Conservation (phyloP, 805 yeast species). For the Jamesozyma spencerorum region DNA sequence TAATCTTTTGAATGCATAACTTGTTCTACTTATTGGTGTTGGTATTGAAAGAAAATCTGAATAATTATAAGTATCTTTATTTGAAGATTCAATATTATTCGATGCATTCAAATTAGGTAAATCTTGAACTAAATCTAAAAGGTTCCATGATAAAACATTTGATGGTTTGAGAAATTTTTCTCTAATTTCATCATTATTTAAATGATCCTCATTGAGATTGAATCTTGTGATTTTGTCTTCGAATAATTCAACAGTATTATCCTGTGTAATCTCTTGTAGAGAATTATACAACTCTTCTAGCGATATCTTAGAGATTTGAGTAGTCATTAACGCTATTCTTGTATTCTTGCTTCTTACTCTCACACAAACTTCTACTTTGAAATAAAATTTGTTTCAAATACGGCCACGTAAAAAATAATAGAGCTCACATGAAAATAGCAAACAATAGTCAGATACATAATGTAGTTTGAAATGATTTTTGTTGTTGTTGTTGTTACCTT, state of each 20-base stretch:
- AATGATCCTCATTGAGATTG: constrained; percentile 2
- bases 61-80: constrained; percentile 27
- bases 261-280: constrained; percentile 15
- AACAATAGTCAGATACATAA: too few relatives aligned
- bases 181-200: not conserved
- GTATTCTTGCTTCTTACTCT: too few relatives aligned
- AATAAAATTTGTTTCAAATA: too few relatives aligned
- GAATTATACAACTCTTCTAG: constrained; percentile 17
- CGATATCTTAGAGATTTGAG: constrained; percentile 5
- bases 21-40: constrained; percentile 49
- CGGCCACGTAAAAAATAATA: too few relatives aligned
- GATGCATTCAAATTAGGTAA: constrained; percentile 33
- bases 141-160: constrained; percentile 53
- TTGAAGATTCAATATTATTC: constrained; percentile 14
- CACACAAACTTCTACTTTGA: too few relatives aligned
- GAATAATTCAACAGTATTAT: constrained; percentile 28
- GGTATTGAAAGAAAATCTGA: constrained; percentile 49
- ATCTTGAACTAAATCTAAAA: constrained; percentile 60
- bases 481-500: not conserved
- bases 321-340: too few relatives aligned
- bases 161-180: constrained; percentile 53
- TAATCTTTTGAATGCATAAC: constrained; percentile 55
- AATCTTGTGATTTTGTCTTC: constrained; percentile 39
- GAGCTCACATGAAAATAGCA: too few relatives aligned
- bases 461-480: not conserved